phyloP scores from a whole-genome alignment of 108 stramenopile genomes.

The Cyclotella distinguenda region DNA sequence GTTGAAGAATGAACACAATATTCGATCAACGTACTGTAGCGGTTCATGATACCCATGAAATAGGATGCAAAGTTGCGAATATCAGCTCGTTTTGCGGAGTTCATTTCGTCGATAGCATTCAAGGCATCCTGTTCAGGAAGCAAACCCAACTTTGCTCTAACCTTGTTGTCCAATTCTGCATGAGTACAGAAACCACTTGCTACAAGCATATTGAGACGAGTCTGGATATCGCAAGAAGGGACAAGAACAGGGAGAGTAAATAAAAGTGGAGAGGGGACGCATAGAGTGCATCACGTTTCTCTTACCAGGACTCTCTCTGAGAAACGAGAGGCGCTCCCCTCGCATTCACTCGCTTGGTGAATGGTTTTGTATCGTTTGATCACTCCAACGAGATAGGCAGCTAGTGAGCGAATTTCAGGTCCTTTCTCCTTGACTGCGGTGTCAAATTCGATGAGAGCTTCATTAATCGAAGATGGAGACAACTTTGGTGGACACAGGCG shows the following conservation, averaged over 20 bases:
- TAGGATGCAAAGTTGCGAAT: slow-evolving; percentile 76
- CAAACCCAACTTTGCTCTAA: slow-evolving; percentile 72
- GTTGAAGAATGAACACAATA: too few species aligned
- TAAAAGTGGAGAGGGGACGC: neutral
- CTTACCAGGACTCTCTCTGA: slow-evolving; percentile 57
- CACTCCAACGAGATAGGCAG: slow-evolving; percentile 80
- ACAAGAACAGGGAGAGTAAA: neutral
- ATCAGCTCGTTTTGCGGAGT: slow-evolving; percentile 46
- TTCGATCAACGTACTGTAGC: slow-evolving; percentile 61
- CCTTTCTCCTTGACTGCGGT: slow-evolving; percentile 72
- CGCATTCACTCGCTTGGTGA: slow-evolving; percentile 37
- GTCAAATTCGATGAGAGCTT: slow-evolving; percentile 75
- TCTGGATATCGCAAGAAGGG: neutral
- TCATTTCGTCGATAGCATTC: slow-evolving; percentile 78
- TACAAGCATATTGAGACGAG: slow-evolving; percentile 5
- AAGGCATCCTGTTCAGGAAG: slow-evolving; percentile 76
- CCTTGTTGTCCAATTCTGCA: slow-evolving; percentile 75
- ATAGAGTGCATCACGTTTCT: neutral
- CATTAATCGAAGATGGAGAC: slow-evolving; percentile 58
- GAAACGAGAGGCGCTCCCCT: slow-evolving; percentile 45
- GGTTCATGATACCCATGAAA: slow-evolving; percentile 85
- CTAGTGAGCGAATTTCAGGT: slow-evolving; percentile 60
- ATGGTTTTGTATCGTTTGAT: slow-evolving; percentile 72
- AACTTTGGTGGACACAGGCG: slow-evolving; percentile 24
- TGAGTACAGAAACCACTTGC: slow-evolving; percentile 56